Evolutionary conservation across 2,329 filamentous ascomycete genomes (phyloP).

Genomic region (Aureobasidium subglaciale): DNA sequence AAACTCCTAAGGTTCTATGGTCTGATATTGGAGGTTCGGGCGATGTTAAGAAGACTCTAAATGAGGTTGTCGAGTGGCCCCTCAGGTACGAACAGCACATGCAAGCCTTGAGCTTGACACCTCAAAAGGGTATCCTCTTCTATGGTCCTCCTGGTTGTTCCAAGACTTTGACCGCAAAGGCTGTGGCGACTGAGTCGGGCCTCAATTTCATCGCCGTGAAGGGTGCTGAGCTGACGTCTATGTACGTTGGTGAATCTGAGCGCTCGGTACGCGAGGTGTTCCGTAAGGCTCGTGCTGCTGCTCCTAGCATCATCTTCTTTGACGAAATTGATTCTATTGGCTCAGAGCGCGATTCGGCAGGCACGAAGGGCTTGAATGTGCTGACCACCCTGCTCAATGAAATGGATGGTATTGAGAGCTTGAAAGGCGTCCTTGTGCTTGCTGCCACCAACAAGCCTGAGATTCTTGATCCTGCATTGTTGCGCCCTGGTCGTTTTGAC

Average conservation of each 20-base stretch:
- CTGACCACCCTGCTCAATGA: conserved; percentile 86
- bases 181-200: conserved; percentile 80
- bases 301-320: conserved; percentile 91
- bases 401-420: conserved; percentile 87
- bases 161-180: conserved; percentile 87
- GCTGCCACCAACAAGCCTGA: conserved; percentile 90
- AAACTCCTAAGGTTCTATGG: conserved; percentile 81
- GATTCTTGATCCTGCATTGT: conserved; percentile 73
- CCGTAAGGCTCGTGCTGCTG: conserved; percentile 73
- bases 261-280: conserved; percentile 79
- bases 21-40: conserved; percentile 81
- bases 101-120: conserved; percentile 45
- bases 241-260: conserved; percentile 96
- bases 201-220: conserved; percentile 95
- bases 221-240: conserved; percentile 85
- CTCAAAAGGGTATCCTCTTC: conserved; percentile 75
- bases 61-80: conserved; percentile 52
- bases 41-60: conserved; percentile 57
- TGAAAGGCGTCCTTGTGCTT: conserved; percentile 77
- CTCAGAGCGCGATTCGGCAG: conserved; percentile 46
- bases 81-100: conserved; percentile 49
- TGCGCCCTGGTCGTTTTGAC: conserved; percentile 81
- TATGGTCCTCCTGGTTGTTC: conserved; percentile 93
- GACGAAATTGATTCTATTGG: conserved; percentile 89
- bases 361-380: conserved; percentile 62